phyloP scores from a whole-genome alignment of 768 basidiomycete genomes.

The Naematelia encephala region DNA sequence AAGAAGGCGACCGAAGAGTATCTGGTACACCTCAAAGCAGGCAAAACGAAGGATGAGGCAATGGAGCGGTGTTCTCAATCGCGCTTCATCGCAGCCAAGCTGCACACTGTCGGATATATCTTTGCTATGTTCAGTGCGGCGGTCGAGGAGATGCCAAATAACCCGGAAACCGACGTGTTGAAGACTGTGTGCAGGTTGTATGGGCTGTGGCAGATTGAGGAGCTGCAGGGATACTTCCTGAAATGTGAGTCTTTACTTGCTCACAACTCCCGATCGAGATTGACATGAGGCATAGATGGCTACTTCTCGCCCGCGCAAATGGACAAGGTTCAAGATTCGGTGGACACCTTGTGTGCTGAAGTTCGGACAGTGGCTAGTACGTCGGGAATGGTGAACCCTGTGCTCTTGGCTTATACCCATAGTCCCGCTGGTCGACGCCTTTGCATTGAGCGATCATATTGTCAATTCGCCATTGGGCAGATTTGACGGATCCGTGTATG shows the following conservation, averaged over 20 bases:
- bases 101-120: conserved; percentile 51
- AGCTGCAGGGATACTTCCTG: conserved; percentile 53
- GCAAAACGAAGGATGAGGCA: conserved; percentile 52
- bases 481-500: conserved; percentile 54
- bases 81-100: conserved; percentile 53
- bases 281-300: conserved; percentile 36
- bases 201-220: conserved; percentile 53
- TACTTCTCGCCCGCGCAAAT: conserved; percentile 46
- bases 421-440: conserved; percentile 50
- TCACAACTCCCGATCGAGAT: neutral
- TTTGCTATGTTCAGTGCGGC: conserved; percentile 51
- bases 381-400: conserved; percentile 6
- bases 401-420: neutral
- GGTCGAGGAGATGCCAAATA: conserved; percentile 45
- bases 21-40: conserved; percentile 43
- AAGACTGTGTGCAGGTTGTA: conserved; percentile 51
- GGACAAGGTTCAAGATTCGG: conserved; percentile 43
- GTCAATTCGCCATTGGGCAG: conserved; percentile 55
- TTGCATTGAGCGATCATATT: conserved; percentile 49
- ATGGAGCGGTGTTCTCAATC: conserved; percentile 53
- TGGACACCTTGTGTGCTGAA: conserved; percentile 45
- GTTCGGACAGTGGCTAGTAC: conserved; percentile 45
- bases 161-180: conserved; percentile 47
- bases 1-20: conserved; percentile 52
- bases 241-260: conserved; percentile 45